A percentile compares a stretch with the other conserved stretches of the same genome.
phyloP scores from a whole-genome alignment of 2,329 filamentous ascomycete genomes.

The Blumeriella jaapii region DNA sequence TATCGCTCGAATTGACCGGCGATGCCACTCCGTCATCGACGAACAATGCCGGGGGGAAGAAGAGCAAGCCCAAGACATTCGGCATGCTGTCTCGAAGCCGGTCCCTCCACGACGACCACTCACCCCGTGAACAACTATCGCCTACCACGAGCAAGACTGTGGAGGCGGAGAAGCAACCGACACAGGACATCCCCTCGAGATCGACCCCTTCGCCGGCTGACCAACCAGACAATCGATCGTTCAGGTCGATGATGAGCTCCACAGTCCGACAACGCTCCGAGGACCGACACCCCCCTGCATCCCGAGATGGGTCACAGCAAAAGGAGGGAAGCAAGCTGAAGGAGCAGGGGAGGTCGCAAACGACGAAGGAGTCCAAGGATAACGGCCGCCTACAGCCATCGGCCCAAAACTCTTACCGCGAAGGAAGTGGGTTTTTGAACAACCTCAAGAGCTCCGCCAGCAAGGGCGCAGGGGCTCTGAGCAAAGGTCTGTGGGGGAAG shows the following conservation, averaged over 20 bases:
- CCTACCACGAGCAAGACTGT: constrained; percentile 15
- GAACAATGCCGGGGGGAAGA: constrained; percentile 14
- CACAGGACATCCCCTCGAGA: constrained; percentile 33
- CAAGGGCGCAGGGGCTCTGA: constrained; percentile 68
- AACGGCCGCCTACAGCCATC: constrained; percentile 27
- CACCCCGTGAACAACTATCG: constrained; percentile 16
- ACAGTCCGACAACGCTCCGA: constrained; percentile 59
- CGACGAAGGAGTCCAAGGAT: constrained; percentile 26
- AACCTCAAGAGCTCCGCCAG: constrained; percentile 62
- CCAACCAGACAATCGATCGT: constrained; percentile 46
- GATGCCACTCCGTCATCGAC: constrained; percentile 13
- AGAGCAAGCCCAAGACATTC: constrained; percentile 27
- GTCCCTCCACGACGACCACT: constrained; percentile 33
- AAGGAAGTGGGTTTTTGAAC: constrained; percentile 56
- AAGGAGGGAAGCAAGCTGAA: constrained; percentile 33
- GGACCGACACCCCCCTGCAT: constrained; percentile 44
- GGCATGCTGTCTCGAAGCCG: constrained; percentile 30
- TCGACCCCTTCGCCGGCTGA: constrained; percentile 46
- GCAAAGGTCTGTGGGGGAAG: constrained; percentile 76
- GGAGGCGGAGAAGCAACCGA: constrained; percentile 27
- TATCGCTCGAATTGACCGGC: constrained; percentile 17
- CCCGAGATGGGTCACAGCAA: constrained; percentile 32
- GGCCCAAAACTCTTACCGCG: constrained; percentile 41
- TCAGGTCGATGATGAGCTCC: constrained; percentile 55
- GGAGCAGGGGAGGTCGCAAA: constrained; percentile 22